These are phyloP conservation scores for Gossypium armourianum DNA, from an alignment of 441 rosid genomes.

Conservation along the genomic window DNA sequence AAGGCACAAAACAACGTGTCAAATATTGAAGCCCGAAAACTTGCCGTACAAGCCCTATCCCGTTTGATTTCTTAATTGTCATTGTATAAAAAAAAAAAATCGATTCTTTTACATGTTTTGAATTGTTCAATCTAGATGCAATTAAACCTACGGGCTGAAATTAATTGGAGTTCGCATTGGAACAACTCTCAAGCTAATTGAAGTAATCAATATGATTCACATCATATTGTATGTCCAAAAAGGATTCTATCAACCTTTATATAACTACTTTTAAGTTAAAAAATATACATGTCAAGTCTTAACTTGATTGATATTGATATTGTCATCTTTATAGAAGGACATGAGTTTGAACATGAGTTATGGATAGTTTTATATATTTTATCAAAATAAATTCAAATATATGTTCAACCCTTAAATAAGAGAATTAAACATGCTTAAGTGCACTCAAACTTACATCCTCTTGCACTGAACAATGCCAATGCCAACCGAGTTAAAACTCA, in stretches of 20 bases:
- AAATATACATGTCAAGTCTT: not conserved
- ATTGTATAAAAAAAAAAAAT: no score
- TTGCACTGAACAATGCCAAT: no score
- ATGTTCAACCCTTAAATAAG: not conserved
- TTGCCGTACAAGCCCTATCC: not conserved
- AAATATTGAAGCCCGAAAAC: not conserved
- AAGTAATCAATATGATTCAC: not conserved
- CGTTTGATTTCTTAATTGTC: not conserved
- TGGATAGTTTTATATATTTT: no score
- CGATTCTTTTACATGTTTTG: not conserved
- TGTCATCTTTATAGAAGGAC: not conserved
- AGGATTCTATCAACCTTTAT: not conserved
- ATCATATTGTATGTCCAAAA: not conserved
- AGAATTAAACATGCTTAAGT: no score
- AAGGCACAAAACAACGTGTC: not conserved
- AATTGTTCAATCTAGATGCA: not conserved
- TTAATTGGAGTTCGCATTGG: no score
- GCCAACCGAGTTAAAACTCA: not conserved
- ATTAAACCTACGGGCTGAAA: not conserved
- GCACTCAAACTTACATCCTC: not conserved
- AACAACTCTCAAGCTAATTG: not conserved
- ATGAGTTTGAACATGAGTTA: not conserved
- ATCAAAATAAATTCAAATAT: no score
- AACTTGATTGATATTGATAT: no score
- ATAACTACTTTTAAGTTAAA: not conserved